phyloP scores from a whole-genome alignment of 1,284 basidiomycete genomes.

The Boletus holoroseus region DNA sequence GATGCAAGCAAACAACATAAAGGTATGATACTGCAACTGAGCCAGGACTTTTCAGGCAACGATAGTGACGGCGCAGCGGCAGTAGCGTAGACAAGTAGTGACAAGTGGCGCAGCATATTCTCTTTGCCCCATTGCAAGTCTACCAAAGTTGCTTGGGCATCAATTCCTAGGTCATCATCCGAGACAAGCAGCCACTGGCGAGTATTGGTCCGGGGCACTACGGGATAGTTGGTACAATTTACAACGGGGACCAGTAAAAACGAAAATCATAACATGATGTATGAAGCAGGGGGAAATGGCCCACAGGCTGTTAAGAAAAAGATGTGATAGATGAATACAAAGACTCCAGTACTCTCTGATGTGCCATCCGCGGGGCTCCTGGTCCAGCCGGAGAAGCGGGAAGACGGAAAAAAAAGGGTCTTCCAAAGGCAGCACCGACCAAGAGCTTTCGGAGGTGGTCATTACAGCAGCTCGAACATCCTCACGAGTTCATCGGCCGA shows the following conservation, averaged over 20 bases:
- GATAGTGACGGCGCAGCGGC: too few species aligned
- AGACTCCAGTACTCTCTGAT: too few species aligned
- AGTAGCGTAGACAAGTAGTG: too few species aligned
- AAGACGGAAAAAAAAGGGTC: neutral
- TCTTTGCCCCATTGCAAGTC: too few species aligned
- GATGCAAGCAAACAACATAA: too few species aligned
- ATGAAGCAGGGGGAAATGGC: neutral
- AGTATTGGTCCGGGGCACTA: neutral
- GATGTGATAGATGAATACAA: neutral
- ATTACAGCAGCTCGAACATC: conserved; percentile 8
- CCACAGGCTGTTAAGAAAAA: neutral
- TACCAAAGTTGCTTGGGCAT: neutral
- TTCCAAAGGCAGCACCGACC: neutral
- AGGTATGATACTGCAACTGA: too few species aligned
- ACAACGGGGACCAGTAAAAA: neutral
- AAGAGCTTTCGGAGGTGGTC: neutral
- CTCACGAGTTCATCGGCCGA: conserved; percentile 9
- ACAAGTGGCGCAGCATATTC: too few species aligned
- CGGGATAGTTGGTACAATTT: neutral
- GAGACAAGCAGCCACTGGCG: neutral
- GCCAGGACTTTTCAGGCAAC: too few species aligned
- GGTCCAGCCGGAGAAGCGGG: neutral
- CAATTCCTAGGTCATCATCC: neutral
- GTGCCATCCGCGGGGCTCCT: neutral
- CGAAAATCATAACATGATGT: neutral